Conservation (phyloP, 805 yeast genomes). For the Sugiyamaella marilandica region DNA sequence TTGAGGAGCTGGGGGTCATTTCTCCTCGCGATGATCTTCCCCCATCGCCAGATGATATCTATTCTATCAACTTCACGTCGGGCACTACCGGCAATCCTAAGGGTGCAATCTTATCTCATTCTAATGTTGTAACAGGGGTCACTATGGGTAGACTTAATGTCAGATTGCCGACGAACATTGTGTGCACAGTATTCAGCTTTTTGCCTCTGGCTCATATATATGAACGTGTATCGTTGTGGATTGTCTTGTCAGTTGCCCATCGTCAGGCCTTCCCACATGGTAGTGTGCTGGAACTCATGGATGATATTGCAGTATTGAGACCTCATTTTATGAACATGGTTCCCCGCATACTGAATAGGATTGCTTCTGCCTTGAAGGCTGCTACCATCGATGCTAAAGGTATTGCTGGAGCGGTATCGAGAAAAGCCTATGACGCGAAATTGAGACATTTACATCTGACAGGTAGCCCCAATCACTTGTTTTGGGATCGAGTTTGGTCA, state of each 20-base stretch:
- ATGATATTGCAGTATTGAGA: conserved; percentile 50
- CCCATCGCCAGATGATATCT: conserved; percentile 49
- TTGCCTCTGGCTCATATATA: conserved; percentile 57
- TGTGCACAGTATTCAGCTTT: conserved; percentile 33
- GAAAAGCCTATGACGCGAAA: conserved; percentile 42
- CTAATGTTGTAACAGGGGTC: conserved; percentile 47
- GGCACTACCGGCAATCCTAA: conserved; percentile 76
- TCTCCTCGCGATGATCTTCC: conserved; percentile 44
- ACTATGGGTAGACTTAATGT: conserved; percentile 27
- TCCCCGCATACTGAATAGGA: conserved; percentile 58
- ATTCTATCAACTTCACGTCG: conserved; percentile 66
- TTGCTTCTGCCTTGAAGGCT: conserved; percentile 57
- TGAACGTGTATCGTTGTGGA: conserved; percentile 46
- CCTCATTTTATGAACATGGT: conserved; percentile 55
- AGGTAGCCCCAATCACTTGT: conserved; percentile 35
- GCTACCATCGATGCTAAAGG: conserved; percentile 43
- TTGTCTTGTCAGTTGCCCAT: conserved; percentile 45
- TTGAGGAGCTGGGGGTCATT: conserved; percentile 40
- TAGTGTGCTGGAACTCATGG: conserved; percentile 50
- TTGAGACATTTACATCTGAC: conserved; percentile 33
- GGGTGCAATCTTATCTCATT: conserved; percentile 58
- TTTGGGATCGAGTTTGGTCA: conserved; percentile 37
- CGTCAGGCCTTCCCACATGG: conserved; percentile 53
- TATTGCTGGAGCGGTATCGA: conserved; percentile 40
- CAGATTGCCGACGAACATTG: conserved; percentile 33